Evolutionary conservation across 768 basidiomycete species (phyloP), one percentile per base, ranked within the genome.

Genomic region (Leucocoprinus sp.): DNA sequence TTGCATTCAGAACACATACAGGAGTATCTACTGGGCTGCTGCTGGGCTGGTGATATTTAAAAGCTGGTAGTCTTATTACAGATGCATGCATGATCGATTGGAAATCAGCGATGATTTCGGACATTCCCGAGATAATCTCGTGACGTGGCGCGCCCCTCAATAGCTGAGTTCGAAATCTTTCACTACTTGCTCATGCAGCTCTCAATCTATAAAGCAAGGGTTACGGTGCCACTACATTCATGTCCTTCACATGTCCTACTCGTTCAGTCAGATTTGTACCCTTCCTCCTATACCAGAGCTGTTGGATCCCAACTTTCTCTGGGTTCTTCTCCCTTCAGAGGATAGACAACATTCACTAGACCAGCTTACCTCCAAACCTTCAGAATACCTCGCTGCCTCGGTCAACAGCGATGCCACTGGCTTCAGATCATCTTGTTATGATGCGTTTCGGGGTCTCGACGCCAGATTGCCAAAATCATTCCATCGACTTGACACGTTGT

Each of bases 241-340:
- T 12, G 11, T 14, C 31, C 9, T 31, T 8, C n/a, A 8, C 9
- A 8, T n/a, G 31, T 4, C 31, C 11, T 7, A 8, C 9, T 5
- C 14, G 9, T 31, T n/a, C 14, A 31, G 31, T 14, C 31, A 31
- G n/a, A 31, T 31, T 31, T 31, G 5, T 41, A 66, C 71, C 5
- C 63, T 83, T 9, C 82, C 82, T 0, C 45, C 60, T 28, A 70
- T 85, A 36, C 72, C 72, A 1, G 80, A 83, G 53, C 72, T 84
- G 23, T 75, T 68, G 46, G 60, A 78, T 43, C 61, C 71, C 24
- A 67, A 72, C 52, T 82, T 75, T 51, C 70, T 82, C 42, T 70
- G 82, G 56, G 54, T 66, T 33, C 70, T 84, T 17, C 50, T 82
- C n/a, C 78, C 80, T 23, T 18, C 29, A n/a, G 19, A n/a, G 8